Evolutionary conservation across 192 early-diverging fungal genomes (phyloP).

Genomic region (Coemansia asiatica): DNA sequence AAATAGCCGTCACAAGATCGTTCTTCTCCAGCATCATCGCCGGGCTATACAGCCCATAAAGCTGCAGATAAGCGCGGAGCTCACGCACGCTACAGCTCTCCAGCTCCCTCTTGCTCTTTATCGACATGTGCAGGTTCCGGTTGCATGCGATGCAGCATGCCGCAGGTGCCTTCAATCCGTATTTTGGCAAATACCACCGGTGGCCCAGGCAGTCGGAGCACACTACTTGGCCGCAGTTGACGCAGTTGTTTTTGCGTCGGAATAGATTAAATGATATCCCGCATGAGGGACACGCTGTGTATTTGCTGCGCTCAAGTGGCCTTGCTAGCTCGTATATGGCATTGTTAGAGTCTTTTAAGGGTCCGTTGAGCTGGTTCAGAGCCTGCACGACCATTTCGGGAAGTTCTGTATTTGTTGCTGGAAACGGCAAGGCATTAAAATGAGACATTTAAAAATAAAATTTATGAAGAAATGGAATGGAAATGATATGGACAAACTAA

Average conservation of each 20-base stretch:
- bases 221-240: constrained; percentile 47
- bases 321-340: constrained; percentile 24
- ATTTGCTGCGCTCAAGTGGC: constrained; percentile 32
- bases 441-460: constrained; percentile 10
- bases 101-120: constrained; percentile 29
- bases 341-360: constrained; percentile 27
- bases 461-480: neutral
- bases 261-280: constrained; percentile 46
- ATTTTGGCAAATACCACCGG: constrained; percentile 55
- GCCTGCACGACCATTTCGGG: constrained; percentile 24
- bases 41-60: constrained; percentile 44
- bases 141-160: constrained; percentile 41
- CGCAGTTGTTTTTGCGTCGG: constrained; percentile 48
- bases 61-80: constrained; percentile 41
- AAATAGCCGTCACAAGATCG: constrained; percentile 42
- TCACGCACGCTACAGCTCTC: constrained; percentile 29
- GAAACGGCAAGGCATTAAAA: constrained; percentile 43
- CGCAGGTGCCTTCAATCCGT: constrained; percentile 38
- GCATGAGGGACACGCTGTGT: constrained; percentile 48
- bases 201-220: constrained; percentile 41
- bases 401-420: constrained; percentile 24
- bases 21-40: constrained; percentile 43
- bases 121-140: constrained; percentile 43
- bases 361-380: constrained; percentile 30
- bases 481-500: neutral